Conservation (phyloP, 2,329 filamentous ascomycete genomes). For the Leptographium wingfieldii region DNA sequence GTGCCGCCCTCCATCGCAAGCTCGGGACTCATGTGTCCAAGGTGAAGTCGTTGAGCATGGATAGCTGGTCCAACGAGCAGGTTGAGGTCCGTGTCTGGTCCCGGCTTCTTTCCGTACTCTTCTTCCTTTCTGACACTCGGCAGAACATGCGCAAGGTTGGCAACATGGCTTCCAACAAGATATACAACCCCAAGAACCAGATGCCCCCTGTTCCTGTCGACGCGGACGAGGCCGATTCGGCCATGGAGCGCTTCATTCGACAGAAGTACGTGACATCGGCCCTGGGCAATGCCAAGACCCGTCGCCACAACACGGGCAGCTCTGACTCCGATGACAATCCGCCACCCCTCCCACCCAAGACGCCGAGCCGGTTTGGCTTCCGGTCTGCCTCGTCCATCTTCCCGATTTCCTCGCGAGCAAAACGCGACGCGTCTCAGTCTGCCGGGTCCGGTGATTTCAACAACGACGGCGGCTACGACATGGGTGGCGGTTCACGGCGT, state of each 20-base stretch:
- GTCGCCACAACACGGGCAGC: conserved; percentile 29
- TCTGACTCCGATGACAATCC: conserved; percentile 45
- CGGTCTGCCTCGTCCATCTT: conserved; percentile 55
- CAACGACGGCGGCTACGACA: conserved; percentile 7
- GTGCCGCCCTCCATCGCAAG: conserved; percentile 88
- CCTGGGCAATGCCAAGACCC: conserved; percentile 13
- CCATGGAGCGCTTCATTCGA: conserved; percentile 90
- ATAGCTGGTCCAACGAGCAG: conserved; percentile 91
- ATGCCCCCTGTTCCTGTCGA: conserved; percentile 79
- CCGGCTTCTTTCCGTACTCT: neutral
- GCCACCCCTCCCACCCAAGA: conserved; percentile 50
- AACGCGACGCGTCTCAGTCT: conserved; percentile 30
- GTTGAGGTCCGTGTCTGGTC: conserved; percentile 59
- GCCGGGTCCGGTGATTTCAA: conserved; percentile 12
- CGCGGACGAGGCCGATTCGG: conserved; percentile 80
- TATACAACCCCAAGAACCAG: conserved; percentile 76
- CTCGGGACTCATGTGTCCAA: conserved; percentile 96
- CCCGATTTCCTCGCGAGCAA: conserved; percentile 47
- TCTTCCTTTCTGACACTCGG: neutral
- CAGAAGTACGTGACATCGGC: conserved; percentile 72
- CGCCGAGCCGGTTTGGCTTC: conserved; percentile 48
- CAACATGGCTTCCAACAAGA: conserved; percentile 73
- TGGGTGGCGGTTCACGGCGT: conserved; percentile 16
- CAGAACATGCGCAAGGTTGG: conserved; percentile 92
- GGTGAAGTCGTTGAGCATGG: conserved; percentile 97